Base-by-base conservation (phyloP, 768 basidiomycete species). In the Infundibulicybe gibba region DNA sequence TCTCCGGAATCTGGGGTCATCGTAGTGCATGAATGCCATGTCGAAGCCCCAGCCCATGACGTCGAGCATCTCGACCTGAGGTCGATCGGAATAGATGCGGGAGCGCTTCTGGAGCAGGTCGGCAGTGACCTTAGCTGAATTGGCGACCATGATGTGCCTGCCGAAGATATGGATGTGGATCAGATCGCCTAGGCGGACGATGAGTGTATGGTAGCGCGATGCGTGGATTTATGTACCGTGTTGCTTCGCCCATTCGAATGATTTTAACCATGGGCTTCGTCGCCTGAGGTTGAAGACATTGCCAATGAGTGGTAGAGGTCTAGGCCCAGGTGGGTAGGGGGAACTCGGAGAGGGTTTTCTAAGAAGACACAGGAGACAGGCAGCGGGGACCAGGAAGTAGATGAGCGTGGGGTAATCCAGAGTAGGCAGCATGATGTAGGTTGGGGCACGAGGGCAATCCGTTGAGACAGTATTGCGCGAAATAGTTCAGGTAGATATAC, bases 1-100 rank as follows among this genome's bases (percentile, higher is more conserved):
- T 42, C 54, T 64, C 32, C 69, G 69, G 52, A 72, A 70, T 16
- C 69, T 67, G 9, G 65, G 61, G 13, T 68, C 69, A 45, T 72
- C 25, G 8, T 25, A 25, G 72, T 2, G 65, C 64, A 21, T 64
- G 12, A 10, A 71, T 58, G 5, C 59, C 68, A 12, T 71, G 60
- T 1, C 63, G 60, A 45, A 66, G 58, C 44, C 66, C 70, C 67
- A 69, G 69, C 0, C 67, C 68, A 2, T 66, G 72, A 14, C 78
- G 62, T 10, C 61, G 53, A 32, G 49, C 53, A 61, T 56, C 6
- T 41, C n/a, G 53, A 40, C 32, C 41, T 58, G 20, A 6, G 54
- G 58, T 2, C 61, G 49, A 40, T 61, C 57, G 10, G 59, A 61
- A 42, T 59, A 65, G 3, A 52, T 55, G 6, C 45, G 43, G 1